Evolutionary conservation across 2,329 filamentous ascomycete genomes (phyloP).

Genomic region (Cercospora sp.): DNA sequence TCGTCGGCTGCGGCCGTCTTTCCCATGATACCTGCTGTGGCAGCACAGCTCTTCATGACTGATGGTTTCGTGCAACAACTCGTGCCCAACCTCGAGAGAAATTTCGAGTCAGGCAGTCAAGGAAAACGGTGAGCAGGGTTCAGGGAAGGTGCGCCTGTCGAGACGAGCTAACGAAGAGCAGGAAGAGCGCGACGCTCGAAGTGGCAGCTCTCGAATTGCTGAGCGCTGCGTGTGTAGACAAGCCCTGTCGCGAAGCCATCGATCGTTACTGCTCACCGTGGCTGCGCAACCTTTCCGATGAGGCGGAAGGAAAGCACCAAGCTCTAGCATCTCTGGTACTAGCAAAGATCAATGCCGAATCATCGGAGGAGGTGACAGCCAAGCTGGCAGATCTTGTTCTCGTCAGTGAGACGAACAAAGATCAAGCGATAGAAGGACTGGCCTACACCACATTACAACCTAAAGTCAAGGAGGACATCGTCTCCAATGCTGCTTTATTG

Average conservation of each 20-base stretch:
- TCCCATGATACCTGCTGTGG: conserved; percentile 75
- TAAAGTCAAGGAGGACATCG: conserved; percentile 78
- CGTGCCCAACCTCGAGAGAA: conserved; percentile 59
- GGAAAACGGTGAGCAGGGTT: conserved; percentile 34
- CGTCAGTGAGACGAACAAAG: conserved; percentile 45
- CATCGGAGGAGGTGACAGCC: conserved; percentile 31
- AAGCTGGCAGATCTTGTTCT: conserved; percentile 37
- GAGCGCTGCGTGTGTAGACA: conserved; percentile 86
- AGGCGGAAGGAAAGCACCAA: conserved; percentile 33
- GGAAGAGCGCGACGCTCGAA: conserved; percentile 83
- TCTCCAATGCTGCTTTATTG: conserved; percentile 67
- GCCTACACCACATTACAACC: conserved; percentile 88
- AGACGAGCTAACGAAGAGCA: conserved; percentile 45
- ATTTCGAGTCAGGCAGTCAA: conserved; percentile 35
- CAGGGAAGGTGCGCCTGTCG: not conserved
- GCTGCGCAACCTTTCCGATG: conserved; percentile 75
- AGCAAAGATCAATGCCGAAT: conserved; percentile 48
- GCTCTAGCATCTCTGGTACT: conserved; percentile 55
- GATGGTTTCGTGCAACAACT: conserved; percentile 82
- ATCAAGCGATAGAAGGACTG: conserved; percentile 80
- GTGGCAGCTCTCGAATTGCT: conserved; percentile 84
- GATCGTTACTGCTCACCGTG: conserved; percentile 81
- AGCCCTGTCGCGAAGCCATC: conserved; percentile 77
- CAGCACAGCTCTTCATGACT: conserved; percentile 77
- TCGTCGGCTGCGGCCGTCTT: conserved; percentile 89